Evolutionary conservation across 371 early-diverging fungal species (phyloP), one percentile per base, ranked within the genome.

Genomic region (Chytridiales sp.): DNA sequence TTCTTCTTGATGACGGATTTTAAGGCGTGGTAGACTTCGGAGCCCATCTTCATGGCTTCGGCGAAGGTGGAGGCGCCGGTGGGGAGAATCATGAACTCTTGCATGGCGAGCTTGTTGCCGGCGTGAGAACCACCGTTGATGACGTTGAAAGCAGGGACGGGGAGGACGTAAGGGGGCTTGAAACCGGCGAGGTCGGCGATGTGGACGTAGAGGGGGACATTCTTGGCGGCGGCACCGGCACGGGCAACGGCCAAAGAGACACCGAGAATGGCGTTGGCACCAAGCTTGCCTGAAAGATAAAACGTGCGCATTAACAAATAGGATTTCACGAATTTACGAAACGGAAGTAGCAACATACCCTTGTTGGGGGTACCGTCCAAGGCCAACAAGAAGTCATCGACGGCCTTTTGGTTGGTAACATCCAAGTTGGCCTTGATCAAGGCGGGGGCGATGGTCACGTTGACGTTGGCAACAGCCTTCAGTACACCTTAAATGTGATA

Each of bases 41-140:
- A 82, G 52, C 97, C 97, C 53, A 96, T 96, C 85, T 89, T 87
- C 95, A 97, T 94, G 70, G 97, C 97, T 77, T 97, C 95, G 54
- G 88, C 69, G 79, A 96, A 97, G 41, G 90, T 86, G 22, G 70
- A 43, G 53, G 97, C 97, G 66, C 97, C 97, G 50, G 94, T 93
- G 61, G 97, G 97, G 73, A 96, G 74, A 69, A 99, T 97, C 99
- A 99, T 99, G 77, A 99, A 97, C 82, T 99, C 99, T 77, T 99
- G 99, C 90, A 98, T 93, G 69, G 94, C 93, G 38, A 99, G 86
- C 79, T 92, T 95, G 91, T 98, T 99, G 69, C 98, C 99, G 62
- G 99, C 95, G 75, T 99, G 99, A 53, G 90, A 86, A 54, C 99
- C 99, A 73, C 99, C 99, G 84, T 99, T 99, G 81, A 99, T 92